phyloP scores from a whole-genome alignment of 306 rosid species.

The Trifolium pratense region DNA sequence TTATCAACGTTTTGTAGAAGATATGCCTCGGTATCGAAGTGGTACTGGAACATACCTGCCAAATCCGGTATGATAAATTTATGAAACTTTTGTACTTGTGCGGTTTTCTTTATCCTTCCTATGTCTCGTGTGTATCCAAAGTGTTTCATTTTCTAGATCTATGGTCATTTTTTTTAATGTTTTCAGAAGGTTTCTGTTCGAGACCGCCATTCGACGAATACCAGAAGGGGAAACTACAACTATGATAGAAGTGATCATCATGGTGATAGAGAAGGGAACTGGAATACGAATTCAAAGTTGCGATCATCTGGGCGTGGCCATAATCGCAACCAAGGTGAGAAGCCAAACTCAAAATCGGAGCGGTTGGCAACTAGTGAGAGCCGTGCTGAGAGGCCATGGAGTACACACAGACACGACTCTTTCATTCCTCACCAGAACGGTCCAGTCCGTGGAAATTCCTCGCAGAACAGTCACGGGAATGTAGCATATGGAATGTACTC shows the following conservation, averaged over 20 bases:
- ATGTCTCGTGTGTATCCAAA: background rate
- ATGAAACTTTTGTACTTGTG: background rate
- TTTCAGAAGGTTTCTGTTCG: conserved; percentile 79
- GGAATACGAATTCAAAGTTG: conserved; percentile 75
- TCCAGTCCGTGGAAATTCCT: conserved; percentile 67
- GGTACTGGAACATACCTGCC: conserved; percentile 99
- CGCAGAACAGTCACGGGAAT: conserved; percentile 63
- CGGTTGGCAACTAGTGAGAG: conserved; percentile 67
- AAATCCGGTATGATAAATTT: conserved; percentile 82
- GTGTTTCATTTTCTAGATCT: conserved; percentile 23
- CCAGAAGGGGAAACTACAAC: conserved; percentile 77
- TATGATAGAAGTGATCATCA: conserved; percentile 83
- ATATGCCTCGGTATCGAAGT: conserved; percentile 82
- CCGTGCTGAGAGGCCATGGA: conserved; percentile 80
- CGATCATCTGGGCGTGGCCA: conserved; percentile 77
- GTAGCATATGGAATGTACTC: conserved; percentile 80
- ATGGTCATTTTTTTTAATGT: conserved; percentile 13
- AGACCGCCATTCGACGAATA: conserved; percentile 72
- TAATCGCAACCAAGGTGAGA: conserved; percentile 71
- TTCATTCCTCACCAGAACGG: conserved; percentile 69
- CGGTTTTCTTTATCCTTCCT: conserved; percentile 4
- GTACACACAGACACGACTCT: conserved; percentile 76
- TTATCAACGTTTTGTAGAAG: conserved; percentile 77
- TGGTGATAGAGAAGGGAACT: conserved; percentile 84
- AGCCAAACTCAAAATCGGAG: conserved; percentile 65